A percentile compares a stretch with the other conserved stretches of the same genome.
Evolutionary conservation across 2,329 filamentous ascomycete species (phyloP).

Genomic region (Cryphonectria parasitica): DNA sequence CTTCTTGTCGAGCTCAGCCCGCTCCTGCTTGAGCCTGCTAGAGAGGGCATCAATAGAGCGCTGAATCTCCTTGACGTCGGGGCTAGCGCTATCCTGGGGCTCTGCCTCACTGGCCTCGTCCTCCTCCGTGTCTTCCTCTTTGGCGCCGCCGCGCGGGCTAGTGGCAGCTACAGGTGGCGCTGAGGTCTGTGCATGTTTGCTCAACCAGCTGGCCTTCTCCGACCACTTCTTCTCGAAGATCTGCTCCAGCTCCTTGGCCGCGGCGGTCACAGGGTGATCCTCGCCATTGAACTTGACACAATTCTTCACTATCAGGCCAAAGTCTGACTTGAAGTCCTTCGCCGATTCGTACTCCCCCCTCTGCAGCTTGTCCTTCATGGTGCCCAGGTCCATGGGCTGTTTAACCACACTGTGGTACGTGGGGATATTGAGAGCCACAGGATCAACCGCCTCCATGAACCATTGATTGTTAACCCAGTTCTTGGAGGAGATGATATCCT

Average conservation of each 20-base stretch:
- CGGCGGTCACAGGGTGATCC: conserved; percentile 72
- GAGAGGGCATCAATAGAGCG: conserved; percentile 57
- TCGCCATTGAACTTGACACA: conserved; percentile 86
- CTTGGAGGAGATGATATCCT: conserved; percentile 76
- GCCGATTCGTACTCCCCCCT: conserved; percentile 77
- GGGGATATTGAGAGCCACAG: conserved; percentile 90
- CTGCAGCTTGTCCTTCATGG: conserved; percentile 77
- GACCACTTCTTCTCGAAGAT: conserved; percentile 77
- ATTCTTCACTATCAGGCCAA: conserved; percentile 83
- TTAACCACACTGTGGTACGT: conserved; percentile 93
- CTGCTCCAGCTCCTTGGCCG: conserved; percentile 73
- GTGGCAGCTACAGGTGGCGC: conserved; percentile 53
- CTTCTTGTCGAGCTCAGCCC: conserved; percentile 59
- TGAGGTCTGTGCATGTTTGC: conserved; percentile 63
- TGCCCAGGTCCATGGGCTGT: conserved; percentile 92
- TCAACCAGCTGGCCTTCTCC: conserved; percentile 80
- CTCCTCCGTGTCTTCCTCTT: conserved; percentile 75
- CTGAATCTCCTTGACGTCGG: conserved; percentile 46
- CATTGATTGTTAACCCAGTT: conserved; percentile 69
- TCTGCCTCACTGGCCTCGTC: conserved; percentile 68
- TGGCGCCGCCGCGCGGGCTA: conserved; percentile 66
- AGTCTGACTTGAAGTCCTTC: conserved; percentile 84
- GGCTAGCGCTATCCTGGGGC: conserved; percentile 48
- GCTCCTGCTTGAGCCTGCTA: conserved; percentile 58
- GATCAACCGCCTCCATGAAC: conserved; percentile 86